Conservation (phyloP, 768 basidiomycete species). For the Hortiboletus campestris region DNA sequence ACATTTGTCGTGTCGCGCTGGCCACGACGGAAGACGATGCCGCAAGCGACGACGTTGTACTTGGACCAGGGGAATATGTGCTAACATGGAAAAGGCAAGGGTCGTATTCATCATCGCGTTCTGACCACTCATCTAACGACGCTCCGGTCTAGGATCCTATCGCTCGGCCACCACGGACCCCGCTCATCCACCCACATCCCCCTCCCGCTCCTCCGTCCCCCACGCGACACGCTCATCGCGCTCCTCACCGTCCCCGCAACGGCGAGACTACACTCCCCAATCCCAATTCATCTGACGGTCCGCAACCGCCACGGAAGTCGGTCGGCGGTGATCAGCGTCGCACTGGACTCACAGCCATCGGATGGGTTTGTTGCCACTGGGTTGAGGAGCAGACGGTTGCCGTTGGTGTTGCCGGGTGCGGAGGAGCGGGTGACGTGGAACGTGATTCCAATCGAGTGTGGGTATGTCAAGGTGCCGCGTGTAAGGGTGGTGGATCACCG, state of each 20-base stretch:
- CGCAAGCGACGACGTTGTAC: constrained; percentile 33
- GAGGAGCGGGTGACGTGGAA: constrained; percentile 69
- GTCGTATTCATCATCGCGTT: background rate
- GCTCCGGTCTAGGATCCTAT: constrained; percentile 40
- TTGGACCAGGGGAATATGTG: constrained; percentile 57
- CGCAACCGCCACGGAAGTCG: constrained; percentile 65
- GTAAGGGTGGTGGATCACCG: constrained; percentile 58
- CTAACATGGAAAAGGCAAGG: constrained; percentile 65
- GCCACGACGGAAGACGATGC: constrained; percentile 40
- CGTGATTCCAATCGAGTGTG: constrained; percentile 73
- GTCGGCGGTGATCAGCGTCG: constrained; percentile 67
- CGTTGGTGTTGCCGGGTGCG: constrained; percentile 67
- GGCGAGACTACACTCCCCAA: constrained; percentile 61
- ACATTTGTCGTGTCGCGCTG: constrained; percentile 52
- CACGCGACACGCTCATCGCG: constrained; percentile 62
- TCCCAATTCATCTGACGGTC: constrained; percentile 53
- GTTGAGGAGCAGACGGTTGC: constrained; percentile 59
- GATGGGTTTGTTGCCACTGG: constrained; percentile 86
- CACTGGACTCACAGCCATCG: constrained; percentile 64
- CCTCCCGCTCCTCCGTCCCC: constrained; percentile 63
- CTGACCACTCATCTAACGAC: background rate
- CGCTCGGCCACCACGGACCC: constrained; percentile 43
- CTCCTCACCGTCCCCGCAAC: constrained; percentile 60
- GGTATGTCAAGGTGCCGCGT: constrained; percentile 57
- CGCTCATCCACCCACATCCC: constrained; percentile 48